Base-by-base conservation (phyloP, 805 yeast genomes). In the Spathaspora girioi region DNA sequence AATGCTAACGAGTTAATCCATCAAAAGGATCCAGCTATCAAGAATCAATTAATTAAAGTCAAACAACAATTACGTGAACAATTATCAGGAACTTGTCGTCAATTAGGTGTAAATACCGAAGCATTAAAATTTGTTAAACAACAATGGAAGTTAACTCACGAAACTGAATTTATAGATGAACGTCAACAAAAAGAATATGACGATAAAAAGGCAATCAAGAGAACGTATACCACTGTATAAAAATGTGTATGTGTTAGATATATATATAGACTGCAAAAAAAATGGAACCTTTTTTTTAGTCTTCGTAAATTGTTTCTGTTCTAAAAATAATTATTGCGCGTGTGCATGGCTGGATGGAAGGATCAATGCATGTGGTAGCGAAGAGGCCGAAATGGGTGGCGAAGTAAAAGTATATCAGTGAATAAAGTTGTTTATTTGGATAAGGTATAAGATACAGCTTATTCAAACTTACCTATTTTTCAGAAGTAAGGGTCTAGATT, bases 71-170 rank as follows among this genome's bases (percentile, higher is more conserved):
- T 94, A 50, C 78, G 96, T 55, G 58, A 50, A 0, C 80, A 82
- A 49, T 71, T 94, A 48, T 69, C 70, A 45, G 59, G 64, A 2
- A 81, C 82, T 18, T 73, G 79, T 14, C 73, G 78, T 45, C 85
- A 81, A 53, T 75, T 94, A 45, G 98, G 97, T 9, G 85, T 79
- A 72, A 94, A 94, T 62, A 75, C 89, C 17, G 92, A 88, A 54
- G 97, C 97, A 3, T 73, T 94, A 65, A 81, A 79, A 58, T 87
- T 82, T 59, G 68, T 88, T 53, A 84, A 83, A 63, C 81, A 78
- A 43, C 90, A 87, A 66, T 92, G 97, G 97, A 81, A 82, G 53
- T 68, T 84, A 62, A 77, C 76, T 43, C 98, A 93, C 64, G 83
- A 79, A 58, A 76, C 80, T 32, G 90, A 86, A 63, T 91, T 83